Percentiles rank a stretch among this genome's conserved stretches.
These are phyloP conservation scores for Eimeria acervulina DNA, from an alignment of 169 alveolate genomes.

Conservation along the genomic window DNA sequence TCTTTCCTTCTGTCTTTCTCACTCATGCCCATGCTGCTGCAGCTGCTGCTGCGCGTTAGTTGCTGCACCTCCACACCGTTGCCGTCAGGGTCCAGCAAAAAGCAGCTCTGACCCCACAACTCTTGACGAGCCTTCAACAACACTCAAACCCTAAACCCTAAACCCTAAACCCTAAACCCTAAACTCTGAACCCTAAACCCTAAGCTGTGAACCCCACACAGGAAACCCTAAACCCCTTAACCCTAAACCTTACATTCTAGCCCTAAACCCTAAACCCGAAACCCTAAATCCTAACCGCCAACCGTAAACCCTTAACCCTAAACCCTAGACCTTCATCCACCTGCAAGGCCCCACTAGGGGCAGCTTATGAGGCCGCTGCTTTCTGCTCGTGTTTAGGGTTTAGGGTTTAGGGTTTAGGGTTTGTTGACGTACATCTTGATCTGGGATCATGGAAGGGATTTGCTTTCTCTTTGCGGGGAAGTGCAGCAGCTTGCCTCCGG, in stretches of 20 bases:
- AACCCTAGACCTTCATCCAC: neutral
- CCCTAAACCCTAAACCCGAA: neutral
- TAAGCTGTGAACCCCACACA: neutral
- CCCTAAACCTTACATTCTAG: too few relatives aligned
- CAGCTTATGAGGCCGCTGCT: neutral
- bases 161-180: neutral
- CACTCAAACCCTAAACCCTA: neutral
- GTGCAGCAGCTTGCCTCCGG: slow-evolving; percentile 75
- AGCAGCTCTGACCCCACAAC: slow-evolving; percentile 67
- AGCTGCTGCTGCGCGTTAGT: slow-evolving; percentile 4
- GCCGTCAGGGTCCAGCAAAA: slow-evolving; percentile 77
- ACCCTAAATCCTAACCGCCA: neutral
- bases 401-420: slow-evolving; percentile 68
- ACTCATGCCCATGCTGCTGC: slow-evolving; percentile 4
- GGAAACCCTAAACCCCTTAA: neutral
- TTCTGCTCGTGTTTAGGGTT: neutral
- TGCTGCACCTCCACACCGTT: slow-evolving; percentile 78
- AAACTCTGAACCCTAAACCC: neutral
- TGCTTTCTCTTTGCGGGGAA: slow-evolving; percentile 65
- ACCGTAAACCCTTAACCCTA: neutral
- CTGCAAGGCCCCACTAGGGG: neutral
- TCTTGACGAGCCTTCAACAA: slow-evolving; percentile 83
- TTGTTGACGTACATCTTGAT: slow-evolving; percentile 52
- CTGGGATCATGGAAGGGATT: slow-evolving; percentile 78
- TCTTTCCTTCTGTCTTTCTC: slow-evolving; percentile 29